These are phyloP conservation scores for Backusella tuberculispora DNA, from an alignment of 192 early-diverging fungal genomes.

Conservation along the genomic window DNA sequence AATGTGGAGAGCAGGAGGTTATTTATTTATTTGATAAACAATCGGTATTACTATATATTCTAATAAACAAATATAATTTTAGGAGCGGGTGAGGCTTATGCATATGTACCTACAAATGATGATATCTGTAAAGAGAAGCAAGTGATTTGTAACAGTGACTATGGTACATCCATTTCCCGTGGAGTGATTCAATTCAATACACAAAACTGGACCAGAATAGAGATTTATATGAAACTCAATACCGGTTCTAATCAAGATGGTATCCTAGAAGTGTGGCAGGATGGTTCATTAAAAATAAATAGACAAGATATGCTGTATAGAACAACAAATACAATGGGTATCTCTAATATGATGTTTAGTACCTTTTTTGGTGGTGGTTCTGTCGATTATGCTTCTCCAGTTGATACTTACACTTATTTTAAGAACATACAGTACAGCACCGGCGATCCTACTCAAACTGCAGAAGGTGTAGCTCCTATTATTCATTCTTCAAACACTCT, in stretches of 20 bases:
- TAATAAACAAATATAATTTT: too few species aligned
- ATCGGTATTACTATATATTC: too few species aligned
- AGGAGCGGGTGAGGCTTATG: slow-evolving; percentile 41
- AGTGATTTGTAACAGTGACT: slow-evolving; percentile 46
- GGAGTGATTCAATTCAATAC: slow-evolving; percentile 44
- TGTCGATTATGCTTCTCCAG: slow-evolving; percentile 41
- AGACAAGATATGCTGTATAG: slow-evolving; percentile 42
- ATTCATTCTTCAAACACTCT: not conserved
- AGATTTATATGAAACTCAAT: slow-evolving; percentile 47
- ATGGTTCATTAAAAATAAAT: slow-evolving; percentile 37
- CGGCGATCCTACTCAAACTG: slow-evolving; percentile 24
- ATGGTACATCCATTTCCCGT: slow-evolving; percentile 50
- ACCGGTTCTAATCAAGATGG: slow-evolving; percentile 40
- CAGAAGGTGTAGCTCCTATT: not conserved
- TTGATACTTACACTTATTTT: slow-evolving; percentile 41
- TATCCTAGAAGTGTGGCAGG: slow-evolving; percentile 40
- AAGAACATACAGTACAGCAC: slow-evolving; percentile 45
- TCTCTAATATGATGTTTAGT: slow-evolving; percentile 50
- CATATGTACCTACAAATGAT: slow-evolving; percentile 45
- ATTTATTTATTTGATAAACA: not conserved
- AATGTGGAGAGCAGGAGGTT: slow-evolving; percentile 51
- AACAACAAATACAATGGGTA: slow-evolving; percentile 43
- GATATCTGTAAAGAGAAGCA: slow-evolving; percentile 37
- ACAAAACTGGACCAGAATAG: slow-evolving; percentile 42
- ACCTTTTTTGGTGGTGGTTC: slow-evolving; percentile 54